A percentile compares a stretch with the other conserved stretches of the same genome.
Evolutionary conservation across 192 early-diverging fungal species (phyloP).

Genomic region (Funneliformis mosseae): DNA sequence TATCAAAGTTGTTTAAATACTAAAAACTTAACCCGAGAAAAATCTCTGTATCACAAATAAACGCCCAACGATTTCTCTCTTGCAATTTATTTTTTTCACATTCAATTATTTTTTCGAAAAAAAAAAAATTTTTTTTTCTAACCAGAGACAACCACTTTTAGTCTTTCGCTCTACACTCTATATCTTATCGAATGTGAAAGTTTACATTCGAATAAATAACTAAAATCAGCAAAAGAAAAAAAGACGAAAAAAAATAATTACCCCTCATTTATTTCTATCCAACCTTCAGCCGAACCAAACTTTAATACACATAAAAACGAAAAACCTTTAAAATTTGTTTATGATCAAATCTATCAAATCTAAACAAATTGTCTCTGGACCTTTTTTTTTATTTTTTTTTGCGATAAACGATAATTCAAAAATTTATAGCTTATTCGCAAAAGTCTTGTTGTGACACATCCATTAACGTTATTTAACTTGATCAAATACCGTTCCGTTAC

Average conservation of each 20-base stretch:
- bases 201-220: too few species aligned
- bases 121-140: background rate
- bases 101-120: background rate
- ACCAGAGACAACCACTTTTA: background rate
- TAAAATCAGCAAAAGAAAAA: too few species aligned
- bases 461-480: too few species aligned
- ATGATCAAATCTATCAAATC: background rate
- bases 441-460: too few species aligned
- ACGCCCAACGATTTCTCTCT: background rate
- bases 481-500: too few species aligned
- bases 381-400: background rate
- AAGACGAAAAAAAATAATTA: too few species aligned
- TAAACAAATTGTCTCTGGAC: background rate
- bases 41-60: slow-evolving; percentile 15
- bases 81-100: background rate
- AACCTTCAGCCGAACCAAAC: background rate
- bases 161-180: background rate
- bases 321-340: background rate
- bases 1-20: too few species aligned
- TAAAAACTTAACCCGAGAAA: background rate
- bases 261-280: background rate
- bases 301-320: background rate
- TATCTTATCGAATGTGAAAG: too few species aligned
- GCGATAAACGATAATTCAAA: background rate
- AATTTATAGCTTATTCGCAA: background rate